A percentile compares a stretch with the other conserved stretches of the same genome.
These are phyloP conservation scores for Nectriaceae sp. DNA, from an alignment of 2,329 filamentous ascomycete genomes.

Conservation along the genomic window DNA sequence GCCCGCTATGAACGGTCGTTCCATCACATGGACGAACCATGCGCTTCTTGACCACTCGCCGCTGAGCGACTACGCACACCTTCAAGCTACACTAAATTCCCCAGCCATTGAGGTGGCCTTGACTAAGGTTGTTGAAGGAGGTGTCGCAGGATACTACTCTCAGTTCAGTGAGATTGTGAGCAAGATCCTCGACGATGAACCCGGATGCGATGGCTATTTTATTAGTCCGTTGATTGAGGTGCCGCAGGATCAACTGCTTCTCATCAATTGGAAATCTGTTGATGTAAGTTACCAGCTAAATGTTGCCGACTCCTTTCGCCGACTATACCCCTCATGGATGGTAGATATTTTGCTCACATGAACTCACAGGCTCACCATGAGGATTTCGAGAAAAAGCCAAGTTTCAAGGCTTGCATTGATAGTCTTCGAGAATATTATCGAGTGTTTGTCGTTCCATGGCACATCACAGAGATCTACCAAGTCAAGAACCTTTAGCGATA, in stretches of 20 bases:
- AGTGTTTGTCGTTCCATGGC: conserved; percentile 11
- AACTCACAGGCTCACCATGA: conserved; percentile 7
- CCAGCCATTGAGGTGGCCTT: conserved; percentile 10
- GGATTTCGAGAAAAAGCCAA: conserved; percentile 6
- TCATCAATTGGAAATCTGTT: conserved; percentile 12
- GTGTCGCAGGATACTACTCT: conserved; percentile 9
- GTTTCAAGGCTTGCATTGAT: conserved; percentile 7
- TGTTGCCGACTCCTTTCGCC: too few species aligned
- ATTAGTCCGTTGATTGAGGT: conserved; percentile 11
- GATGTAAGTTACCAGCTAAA: conserved; percentile 4
- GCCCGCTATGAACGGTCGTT: conserved; percentile 8
- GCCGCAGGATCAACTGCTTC: conserved; percentile 6
- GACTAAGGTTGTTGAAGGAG: conserved; percentile 12
- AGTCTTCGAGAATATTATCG: conserved; percentile 7
- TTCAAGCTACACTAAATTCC: conserved; percentile 3
- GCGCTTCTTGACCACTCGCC: neutral
- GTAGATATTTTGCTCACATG: too few species aligned
- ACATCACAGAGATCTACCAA: neutral
- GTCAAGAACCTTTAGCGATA: too few species aligned
- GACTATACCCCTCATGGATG: too few species aligned
- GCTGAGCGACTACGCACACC: neutral
- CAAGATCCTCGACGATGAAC: conserved; percentile 3
- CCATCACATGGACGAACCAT: conserved; percentile 5
- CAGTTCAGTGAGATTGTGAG: conserved; percentile 8
- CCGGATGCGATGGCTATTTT: conserved; percentile 10